These are phyloP conservation scores for Grigorovia yakushimaensis DNA, from an alignment of 805 yeast species.

Conservation along the genomic window DNA sequence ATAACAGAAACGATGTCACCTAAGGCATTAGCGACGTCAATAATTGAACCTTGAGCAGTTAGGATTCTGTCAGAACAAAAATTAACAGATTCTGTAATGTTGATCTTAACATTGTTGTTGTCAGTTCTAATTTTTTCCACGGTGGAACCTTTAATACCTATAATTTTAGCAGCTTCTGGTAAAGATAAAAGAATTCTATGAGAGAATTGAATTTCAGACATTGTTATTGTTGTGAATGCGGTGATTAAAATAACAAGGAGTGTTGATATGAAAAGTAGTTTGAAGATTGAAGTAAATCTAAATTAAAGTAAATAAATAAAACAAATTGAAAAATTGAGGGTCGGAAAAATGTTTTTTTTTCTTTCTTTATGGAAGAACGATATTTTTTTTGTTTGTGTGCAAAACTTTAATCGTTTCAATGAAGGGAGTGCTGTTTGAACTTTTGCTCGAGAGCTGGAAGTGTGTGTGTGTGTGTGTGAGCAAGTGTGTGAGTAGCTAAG, in stretches of 20 bases:
- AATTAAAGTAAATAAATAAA: no score
- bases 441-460: no score
- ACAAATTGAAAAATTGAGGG: background rate
- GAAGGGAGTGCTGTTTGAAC: no score
- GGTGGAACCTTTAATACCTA: conserved; percentile 75
- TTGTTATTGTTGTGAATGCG: no score
- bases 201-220: background rate
- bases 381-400: background rate
- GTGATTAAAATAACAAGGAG: no score
- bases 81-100: conserved; percentile 68
- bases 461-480: no score
- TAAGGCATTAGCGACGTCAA: conserved; percentile 58
- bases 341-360: background rate
- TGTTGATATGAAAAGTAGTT: no score
- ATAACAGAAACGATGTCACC: conserved; percentile 52
- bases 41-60: conserved; percentile 66
- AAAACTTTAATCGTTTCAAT: no score
- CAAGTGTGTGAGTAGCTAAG: no score
- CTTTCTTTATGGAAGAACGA: background rate
- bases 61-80: conserved; percentile 79
- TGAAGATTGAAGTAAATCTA: background rate
- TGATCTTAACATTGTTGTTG: conserved; percentile 67
- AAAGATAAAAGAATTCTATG: conserved; percentile 56
- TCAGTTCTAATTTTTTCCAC: conserved; percentile 67
- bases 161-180: conserved; percentile 83